Evolutionary conservation across 257 asterid genomes (phyloP), one percentile per base, ranked within the genome.

Genomic region (Datura wrightii): DNA sequence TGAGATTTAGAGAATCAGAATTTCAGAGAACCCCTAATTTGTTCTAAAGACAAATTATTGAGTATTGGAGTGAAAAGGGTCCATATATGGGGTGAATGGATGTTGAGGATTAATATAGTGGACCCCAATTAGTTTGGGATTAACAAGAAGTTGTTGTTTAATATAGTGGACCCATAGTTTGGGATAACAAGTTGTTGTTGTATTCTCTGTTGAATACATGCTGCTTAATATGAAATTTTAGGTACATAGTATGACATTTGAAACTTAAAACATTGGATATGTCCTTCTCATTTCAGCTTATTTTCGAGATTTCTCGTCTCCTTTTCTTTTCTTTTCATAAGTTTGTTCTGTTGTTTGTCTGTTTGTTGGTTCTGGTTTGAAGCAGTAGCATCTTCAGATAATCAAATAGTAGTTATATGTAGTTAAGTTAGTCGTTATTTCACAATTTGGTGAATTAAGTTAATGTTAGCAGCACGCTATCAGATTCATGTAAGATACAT

Each of bases 21-120:
- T 36, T 36, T 65, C 44, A 65, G 72, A 34, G 78, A 39, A 69
- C 34, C 78, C 78, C 7, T 69, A 69, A 69, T 69, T 39, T 69
- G 78, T 69, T 69, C 14, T 8, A 37, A 39, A 67, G 14, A 16
- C 14, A 67, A 67, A 67, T 67, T 16, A 16, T 69, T 69, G 78
- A 69, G 31, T 69, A 67, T 16, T 69, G 31, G 78, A 39, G 19
- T 69, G 52, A 3, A 41, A 69, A 3, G 78, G 1, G 4, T 3
- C 53, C 78, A 41, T 7, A 31, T 65, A 60, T 24, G 39, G 78
- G 31, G 50, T 41, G 78, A 16, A 69, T 15, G 34, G 34, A 39
- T 69, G 52, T 67, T 69, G 78, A 39, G 52, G 78, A 0, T 67
- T 37, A 37, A 15, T 67, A 67, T 7, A 3, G 76, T 39, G 19